phyloP scores from a whole-genome alignment of 495 filamentous ascomycete genomes.

The Filosporella fistucella region DNA sequence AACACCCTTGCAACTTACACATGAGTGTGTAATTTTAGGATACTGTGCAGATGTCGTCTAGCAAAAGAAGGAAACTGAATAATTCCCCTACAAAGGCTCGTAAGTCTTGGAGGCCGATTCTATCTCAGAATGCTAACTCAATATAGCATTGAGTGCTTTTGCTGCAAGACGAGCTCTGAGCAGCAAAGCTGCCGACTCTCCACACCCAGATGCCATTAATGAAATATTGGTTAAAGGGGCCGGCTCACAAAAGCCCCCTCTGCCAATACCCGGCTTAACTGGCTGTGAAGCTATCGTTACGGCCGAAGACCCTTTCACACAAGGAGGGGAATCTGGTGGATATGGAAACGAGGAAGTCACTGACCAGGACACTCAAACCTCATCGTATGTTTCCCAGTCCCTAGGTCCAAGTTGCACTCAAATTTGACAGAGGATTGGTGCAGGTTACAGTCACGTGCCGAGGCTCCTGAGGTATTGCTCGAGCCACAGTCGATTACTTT shows the following conservation, averaged over 20 bases:
- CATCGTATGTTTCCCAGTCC: no score
- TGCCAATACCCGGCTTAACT: no score
- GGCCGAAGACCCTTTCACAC: no score
- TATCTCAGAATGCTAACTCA: constrained; percentile 12
- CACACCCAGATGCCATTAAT: no score
- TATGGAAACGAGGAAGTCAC: no score
- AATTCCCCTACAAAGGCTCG: constrained; percentile 23
- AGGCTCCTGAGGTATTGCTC: constrained; percentile 8
- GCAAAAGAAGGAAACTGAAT: constrained; percentile 40
- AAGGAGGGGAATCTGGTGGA: no score
- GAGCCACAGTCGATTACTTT: constrained; percentile 23
- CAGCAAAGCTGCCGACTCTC: constrained; percentile 4
- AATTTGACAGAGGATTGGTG: no score
- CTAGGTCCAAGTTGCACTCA: no score
- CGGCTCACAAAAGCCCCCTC: no score
- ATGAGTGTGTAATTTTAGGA: neutral
- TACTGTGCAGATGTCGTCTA: constrained; percentile 29
- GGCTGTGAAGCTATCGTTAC: no score
- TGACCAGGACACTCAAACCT: no score
- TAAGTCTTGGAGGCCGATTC: constrained; percentile 25
- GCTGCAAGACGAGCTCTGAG: constrained; percentile 40
- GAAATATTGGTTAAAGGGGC: no score
- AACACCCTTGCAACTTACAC: neutral
- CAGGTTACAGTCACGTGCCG: constrained; percentile 20
- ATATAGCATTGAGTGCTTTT: constrained; percentile 44